phyloP scores from a whole-genome alignment of 495 filamentous ascomycete genomes.

The Lentithecium fluviatile region DNA sequence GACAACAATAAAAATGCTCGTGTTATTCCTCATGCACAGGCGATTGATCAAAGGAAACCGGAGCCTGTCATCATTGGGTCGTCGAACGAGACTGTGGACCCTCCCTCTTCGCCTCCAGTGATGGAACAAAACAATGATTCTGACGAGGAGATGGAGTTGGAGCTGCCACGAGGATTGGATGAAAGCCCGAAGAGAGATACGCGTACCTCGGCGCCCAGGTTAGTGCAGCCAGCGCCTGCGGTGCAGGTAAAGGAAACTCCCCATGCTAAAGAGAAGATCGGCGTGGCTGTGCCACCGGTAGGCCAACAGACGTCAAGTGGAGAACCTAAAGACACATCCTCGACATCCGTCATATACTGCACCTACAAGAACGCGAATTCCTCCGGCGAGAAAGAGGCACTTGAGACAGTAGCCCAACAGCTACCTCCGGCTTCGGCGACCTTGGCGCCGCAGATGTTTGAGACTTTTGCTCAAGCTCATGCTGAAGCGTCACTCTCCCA shows the following conservation, averaged over 20 bases:
- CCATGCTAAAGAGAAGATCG: slow-evolving; percentile 11
- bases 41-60: too few relatives aligned
- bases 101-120: slow-evolving; percentile 4
- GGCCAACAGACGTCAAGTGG: slow-evolving; percentile 12
- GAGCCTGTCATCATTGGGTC: not conserved
- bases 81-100: not conserved
- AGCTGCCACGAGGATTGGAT: slow-evolving; percentile 19
- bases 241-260: slow-evolving; percentile 32
- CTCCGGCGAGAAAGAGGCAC: not conserved
- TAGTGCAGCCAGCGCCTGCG: not conserved
- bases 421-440: not conserved
- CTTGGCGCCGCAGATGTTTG: too few relatives aligned
- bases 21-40: not conserved
- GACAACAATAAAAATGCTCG: not conserved
- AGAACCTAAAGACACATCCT: slow-evolving; percentile 1
- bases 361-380: slow-evolving; percentile 11
- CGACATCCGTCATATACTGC: slow-evolving; percentile 11
- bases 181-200: not conserved
- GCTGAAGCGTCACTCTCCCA: too few relatives aligned
- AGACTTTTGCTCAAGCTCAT: too few relatives aligned
- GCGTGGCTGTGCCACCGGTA: not conserved
- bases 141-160: slow-evolving; percentile 27
- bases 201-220: not conserved
- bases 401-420: not conserved
- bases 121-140: not conserved